These are phyloP conservation scores for Meyerozyma smithsonii DNA, from an alignment of 1,139 yeast species.

Conservation along the genomic window DNA sequence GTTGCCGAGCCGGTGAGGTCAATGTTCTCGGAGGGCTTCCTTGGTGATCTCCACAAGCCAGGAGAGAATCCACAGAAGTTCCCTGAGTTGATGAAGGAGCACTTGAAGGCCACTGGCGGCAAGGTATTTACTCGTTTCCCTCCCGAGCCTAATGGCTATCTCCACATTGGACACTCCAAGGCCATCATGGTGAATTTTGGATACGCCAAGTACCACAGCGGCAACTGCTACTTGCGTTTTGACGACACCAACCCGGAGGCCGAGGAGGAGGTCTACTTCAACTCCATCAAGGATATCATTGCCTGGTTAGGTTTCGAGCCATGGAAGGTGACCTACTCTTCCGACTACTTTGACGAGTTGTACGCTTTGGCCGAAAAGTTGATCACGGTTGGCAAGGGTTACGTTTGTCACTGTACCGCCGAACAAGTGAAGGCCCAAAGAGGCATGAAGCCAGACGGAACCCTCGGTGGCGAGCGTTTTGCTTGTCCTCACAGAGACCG, in stretches of 20 bases:
- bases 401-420: constrained; percentile 90
- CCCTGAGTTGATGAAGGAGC: constrained; percentile 80
- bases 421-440: constrained; percentile 88
- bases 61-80: constrained; percentile 91
- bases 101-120: constrained; percentile 72
- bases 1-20: constrained; percentile 43
- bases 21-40: constrained; percentile 93
- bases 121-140: constrained; percentile 92
- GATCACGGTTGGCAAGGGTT: constrained; percentile 67
- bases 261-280: constrained; percentile 88
- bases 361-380: constrained; percentile 83
- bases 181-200: constrained; percentile 98
- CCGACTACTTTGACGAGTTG: constrained; percentile 87
- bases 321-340: constrained; percentile 90
- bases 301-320: constrained; percentile 93
- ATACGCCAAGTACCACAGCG: constrained; percentile 78
- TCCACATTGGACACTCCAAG: constrained; percentile 97
- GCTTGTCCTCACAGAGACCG: constrained; percentile 75
- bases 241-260: constrained; percentile 99
- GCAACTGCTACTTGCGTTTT: constrained; percentile 84
- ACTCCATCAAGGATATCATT: constrained; percentile 77
- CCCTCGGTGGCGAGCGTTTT: constrained; percentile 85
- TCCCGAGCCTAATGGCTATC: constrained; percentile 95
- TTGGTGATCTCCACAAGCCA: constrained; percentile 91
- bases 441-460: constrained; percentile 87